Conservation (phyloP, 2,329 filamentous ascomycete species). For the Arthrobotrys musiformis region DNA sequence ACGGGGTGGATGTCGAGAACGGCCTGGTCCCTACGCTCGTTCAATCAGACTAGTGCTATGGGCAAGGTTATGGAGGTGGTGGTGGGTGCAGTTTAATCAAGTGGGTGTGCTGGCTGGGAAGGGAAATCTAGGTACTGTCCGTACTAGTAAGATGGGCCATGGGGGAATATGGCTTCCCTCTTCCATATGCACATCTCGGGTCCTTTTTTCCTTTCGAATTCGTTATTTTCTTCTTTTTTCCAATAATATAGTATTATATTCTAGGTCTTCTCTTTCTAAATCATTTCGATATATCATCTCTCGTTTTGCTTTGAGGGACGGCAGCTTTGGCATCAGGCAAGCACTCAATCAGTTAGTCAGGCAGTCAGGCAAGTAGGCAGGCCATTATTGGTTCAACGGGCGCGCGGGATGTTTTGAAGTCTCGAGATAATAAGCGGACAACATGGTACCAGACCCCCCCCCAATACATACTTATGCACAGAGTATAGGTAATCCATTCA, state of each 20-base stretch:
- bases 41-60: constrained; percentile 53
- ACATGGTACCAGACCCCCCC: background rate
- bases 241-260: background rate
- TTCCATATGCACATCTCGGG: constrained; percentile 15
- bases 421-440: constrained; percentile 3
- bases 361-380: background rate
- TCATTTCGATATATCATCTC: background rate
- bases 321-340: constrained; percentile 11
- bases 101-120: constrained; percentile 55
- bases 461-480: background rate
- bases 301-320: background rate
- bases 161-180: constrained; percentile 19
- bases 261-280: background rate
- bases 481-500: too few species aligned
- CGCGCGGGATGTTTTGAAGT: constrained; percentile 14
- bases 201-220: constrained; percentile 1
- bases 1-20: constrained; percentile 50
- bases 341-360: background rate
- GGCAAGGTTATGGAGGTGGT: constrained; percentile 44
- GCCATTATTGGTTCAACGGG: constrained; percentile 9
- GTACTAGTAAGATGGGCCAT: too few species aligned
- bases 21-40: constrained; percentile 48
- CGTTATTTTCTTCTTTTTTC: constrained; percentile 38
- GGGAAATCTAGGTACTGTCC: constrained; percentile 12
- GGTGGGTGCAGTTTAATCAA: constrained; percentile 52